Evolutionary conservation across 176 grass and related monocot genomes (phyloP), one percentile per base, ranked within the genome.

Genomic region (Aegilops bicornis): DNA sequence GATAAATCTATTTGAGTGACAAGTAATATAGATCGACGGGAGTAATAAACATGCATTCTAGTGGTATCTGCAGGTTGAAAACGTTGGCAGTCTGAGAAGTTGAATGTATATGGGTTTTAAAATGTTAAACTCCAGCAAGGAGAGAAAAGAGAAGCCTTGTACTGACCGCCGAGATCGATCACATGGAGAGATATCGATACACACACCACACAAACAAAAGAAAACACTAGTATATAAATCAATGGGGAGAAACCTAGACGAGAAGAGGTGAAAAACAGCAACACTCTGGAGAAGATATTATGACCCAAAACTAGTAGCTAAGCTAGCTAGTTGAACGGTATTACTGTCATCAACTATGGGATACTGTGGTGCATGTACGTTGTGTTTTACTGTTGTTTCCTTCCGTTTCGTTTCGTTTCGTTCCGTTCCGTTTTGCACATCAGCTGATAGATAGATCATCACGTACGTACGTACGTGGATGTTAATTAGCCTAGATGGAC

Each of bases 401-500:
- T 52, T 50, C 22, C 56, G 66, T 93, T 71, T 79, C 48, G 71
- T 73, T 16, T 74, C 3, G n/a, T 48, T 47, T 23, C 36, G 65
- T 93, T 70, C 59, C 58, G 47, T 77, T 86, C 59, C 58, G 47
- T 77, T 86, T 85, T 93, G 84, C 84, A 76, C 73, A 88, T 85
- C 50, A 54, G 16, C 89, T 85, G 82, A 81, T 87, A 40, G 24
- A 70, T 31, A 19, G 73, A 30, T 76, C 25, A 31, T 9, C 29
- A 14, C 48, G 54, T 47, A 30, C 24, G 65, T 19, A 39, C 36
- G 61, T 76, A 78, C 43, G 48, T 65, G 36, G 81, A 77, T 80
- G 79, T 69, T 50, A 76, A 52, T 52, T 82, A 75, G 42, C 80
- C 89, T 87, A 99, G 84, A 96, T 94, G 63, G 94, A 94, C 87